Base-by-base conservation (phyloP, 83 land plant species). In the Thuja plicata region DNA sequence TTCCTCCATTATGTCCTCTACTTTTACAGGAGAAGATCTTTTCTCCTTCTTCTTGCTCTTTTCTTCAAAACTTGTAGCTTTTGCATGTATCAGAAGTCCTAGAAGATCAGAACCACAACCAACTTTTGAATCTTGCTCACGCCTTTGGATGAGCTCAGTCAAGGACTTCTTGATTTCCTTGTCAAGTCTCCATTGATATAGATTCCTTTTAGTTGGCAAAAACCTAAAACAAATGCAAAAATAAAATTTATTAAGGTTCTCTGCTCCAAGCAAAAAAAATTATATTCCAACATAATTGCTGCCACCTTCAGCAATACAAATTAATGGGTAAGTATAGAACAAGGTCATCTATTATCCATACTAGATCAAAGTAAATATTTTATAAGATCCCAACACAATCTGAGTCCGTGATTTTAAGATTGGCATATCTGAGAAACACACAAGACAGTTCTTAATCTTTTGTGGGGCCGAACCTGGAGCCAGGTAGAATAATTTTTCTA, bases 1-100 rank as follows among this genome's bases (percentile, higher is more conserved):
- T 90, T 96, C 98, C 54, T 96, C 98, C 73, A 93, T 89, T 11
- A 96, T 94, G 91, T 96, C 97, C 8, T 91, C 66, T 32, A 46
- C 11, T 79, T 38, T 24, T 54, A 54, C 71, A 70, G 55, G 16
- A 90, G 46, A 30, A 24, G n/a, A n/a, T 4, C 84, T 54, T 3
- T 45, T 86, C 27, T 21, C 62, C 30, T 83, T 35, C 86, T 27
- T 45, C 5, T 54, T 52, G 35, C 15, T 52, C 57, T 54, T 24
- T 79, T 16, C 86, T 48, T 16, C 60, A 38, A 3, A 41, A 15
- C 16, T 55, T 35, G n/a, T 76, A n/a, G 38, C 32, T 38, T 90
- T 89, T 1, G 94, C 95, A 46, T 88, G 74, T 38, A 96, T 92
- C 97, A 96, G 89, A 0, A 92, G 89, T 13, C 96, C 95, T 9